Conservation (phyloP, 2,329 filamentous ascomycete species). For the Didymellaceae sp. region DNA sequence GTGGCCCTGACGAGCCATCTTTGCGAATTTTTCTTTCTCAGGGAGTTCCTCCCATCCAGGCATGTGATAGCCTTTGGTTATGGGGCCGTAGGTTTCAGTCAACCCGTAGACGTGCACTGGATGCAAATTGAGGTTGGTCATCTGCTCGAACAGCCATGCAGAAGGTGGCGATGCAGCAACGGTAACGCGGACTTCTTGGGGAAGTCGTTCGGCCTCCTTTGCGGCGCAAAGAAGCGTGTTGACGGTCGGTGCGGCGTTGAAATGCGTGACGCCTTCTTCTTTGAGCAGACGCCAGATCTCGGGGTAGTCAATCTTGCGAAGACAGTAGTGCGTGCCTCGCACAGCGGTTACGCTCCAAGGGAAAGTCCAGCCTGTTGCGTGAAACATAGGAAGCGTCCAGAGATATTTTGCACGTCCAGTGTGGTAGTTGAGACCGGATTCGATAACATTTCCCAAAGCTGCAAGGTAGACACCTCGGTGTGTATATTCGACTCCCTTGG, state of each 20-base stretch:
- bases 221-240: constrained; percentile 90
- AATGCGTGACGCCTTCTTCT: constrained; percentile 88
- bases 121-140: constrained; percentile 83
- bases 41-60: constrained; percentile 82
- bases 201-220: constrained; percentile 73
- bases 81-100: constrained; percentile 90
- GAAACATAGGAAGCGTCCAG: constrained; percentile 92
- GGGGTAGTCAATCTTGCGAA: constrained; percentile 93
- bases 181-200: constrained; percentile 78
- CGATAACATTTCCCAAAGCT: constrained; percentile 82
- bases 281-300: constrained; percentile 90
- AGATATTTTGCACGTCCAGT: constrained; percentile 78
- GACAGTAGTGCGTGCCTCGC: constrained; percentile 90
- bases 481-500: constrained; percentile 93
- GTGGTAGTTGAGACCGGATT: constrained; percentile 80
- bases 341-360: constrained; percentile 94
- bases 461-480: constrained; percentile 89
- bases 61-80: constrained; percentile 91
- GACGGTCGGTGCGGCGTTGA: constrained; percentile 94
- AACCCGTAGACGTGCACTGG: constrained; percentile 93
- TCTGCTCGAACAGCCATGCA: constrained; percentile 88
- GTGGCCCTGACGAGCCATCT: constrained; percentile 94
- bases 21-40: constrained; percentile 77
- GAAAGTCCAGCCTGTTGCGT: constrained; percentile 77
- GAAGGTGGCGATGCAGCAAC: constrained; percentile 93